phyloP scores from a whole-genome alignment of 352 stramenopile genomes.

The Pythium insidiosum region DNA sequence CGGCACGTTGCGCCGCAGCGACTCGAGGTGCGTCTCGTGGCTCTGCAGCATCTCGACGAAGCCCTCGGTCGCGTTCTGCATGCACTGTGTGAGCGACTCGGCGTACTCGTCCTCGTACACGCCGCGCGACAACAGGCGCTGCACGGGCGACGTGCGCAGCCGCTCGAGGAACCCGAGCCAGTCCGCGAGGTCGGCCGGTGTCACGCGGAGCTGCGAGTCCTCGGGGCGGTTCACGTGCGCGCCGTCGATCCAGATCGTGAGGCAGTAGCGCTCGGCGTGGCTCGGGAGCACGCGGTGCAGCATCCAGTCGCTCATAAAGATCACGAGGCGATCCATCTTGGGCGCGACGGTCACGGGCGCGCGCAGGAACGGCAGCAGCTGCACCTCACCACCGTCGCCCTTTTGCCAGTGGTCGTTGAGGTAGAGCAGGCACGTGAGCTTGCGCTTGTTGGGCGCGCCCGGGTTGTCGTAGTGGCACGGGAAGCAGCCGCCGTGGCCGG shows the following conservation, averaged over 20 bases:
- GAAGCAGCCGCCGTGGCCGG: slow-evolving; percentile 64
- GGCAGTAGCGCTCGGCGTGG: slow-evolving; percentile 40
- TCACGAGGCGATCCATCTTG: slow-evolving; percentile 62
- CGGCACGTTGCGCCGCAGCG: slow-evolving; percentile 31
- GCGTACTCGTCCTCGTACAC: slow-evolving; percentile 75
- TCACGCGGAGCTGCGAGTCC: slow-evolving; percentile 54
- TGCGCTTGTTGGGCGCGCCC: slow-evolving; percentile 62
- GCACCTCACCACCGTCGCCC: slow-evolving; percentile 63
- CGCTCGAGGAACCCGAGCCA: slow-evolving; percentile 59
- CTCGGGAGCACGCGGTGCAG: slow-evolving; percentile 61
- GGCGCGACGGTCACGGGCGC: slow-evolving; percentile 47
- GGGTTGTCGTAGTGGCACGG: slow-evolving; percentile 84
- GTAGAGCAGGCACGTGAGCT: slow-evolving; percentile 75
- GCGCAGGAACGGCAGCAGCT: slow-evolving; percentile 67
- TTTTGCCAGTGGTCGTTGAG: slow-evolving; percentile 63
- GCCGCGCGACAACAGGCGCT: slow-evolving; percentile 63
- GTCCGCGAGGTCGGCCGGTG: slow-evolving; percentile 48
- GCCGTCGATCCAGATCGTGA: slow-evolving; percentile 63
- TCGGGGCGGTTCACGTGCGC: slow-evolving; percentile 36
- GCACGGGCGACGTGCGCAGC: slow-evolving; percentile 46
- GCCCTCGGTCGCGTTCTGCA: slow-evolving; percentile 39
- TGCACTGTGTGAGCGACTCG: slow-evolving; percentile 64
- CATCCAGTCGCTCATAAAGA: slow-evolving; percentile 69
- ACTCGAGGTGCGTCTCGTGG: slow-evolving; percentile 53
- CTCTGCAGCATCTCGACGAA: slow-evolving; percentile 53